Percentiles rank a stretch among this genome's conserved stretches.
Evolutionary conservation across 2,329 filamentous ascomycete species (phyloP).

Genomic region (Dactylonectria macrodidyma): DNA sequence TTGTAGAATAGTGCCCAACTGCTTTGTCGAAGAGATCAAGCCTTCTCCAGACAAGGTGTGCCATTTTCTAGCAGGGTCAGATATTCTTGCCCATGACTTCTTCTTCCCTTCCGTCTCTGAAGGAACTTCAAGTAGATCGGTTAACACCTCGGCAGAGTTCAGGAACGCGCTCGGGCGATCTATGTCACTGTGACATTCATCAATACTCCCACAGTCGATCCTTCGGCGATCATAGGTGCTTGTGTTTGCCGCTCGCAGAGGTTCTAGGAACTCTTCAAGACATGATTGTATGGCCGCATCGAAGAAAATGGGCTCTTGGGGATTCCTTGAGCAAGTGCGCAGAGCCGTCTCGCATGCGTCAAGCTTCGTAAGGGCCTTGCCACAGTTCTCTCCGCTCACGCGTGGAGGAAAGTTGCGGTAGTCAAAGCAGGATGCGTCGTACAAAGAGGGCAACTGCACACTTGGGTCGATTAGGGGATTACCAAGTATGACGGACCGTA

Average conservation of each 20-base stretch:
- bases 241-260: no score
- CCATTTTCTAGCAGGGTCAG: no score
- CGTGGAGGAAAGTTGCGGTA: conserved; percentile 1
- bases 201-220: not conserved
- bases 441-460: not conserved
- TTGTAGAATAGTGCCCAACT: no score
- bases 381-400: not conserved
- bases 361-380: no score
- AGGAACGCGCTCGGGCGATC: not conserved
- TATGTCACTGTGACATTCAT: not conserved
- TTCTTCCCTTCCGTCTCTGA: not conserved
- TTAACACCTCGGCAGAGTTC: not conserved
- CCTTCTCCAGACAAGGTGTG: no score
- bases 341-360: no score
- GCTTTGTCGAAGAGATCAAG: no score
- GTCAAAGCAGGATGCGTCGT: conserved; percentile 1
- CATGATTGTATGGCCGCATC: no score
- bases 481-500: conserved; percentile 8
- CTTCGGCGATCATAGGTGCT: conserved; percentile 2
- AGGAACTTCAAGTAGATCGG: not conserved
- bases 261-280: no score
- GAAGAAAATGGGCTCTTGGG: no score
- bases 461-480: not conserved
- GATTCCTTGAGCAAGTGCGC: no score
- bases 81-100: not conserved